These are phyloP conservation scores for Arthrobotrys pseudoclavata DNA, from an alignment of 2,329 filamentous ascomycete species.

Conservation along the genomic window DNA sequence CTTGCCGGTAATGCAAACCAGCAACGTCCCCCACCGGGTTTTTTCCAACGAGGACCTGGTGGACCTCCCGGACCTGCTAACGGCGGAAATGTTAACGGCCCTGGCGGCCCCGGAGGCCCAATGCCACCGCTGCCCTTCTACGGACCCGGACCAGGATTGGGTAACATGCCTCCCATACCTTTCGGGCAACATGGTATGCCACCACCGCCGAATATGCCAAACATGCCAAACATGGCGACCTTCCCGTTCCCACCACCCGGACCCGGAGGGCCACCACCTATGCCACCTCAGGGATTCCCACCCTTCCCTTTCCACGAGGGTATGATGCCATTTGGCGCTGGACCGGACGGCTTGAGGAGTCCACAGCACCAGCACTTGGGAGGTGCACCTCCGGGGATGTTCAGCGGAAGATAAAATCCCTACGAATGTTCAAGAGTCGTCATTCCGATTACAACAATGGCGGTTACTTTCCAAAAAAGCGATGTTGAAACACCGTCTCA, in stretches of 20 bases:
- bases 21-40: slow-evolving; percentile 56
- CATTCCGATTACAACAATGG: slow-evolving; percentile 2
- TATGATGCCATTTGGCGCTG: slow-evolving; percentile 51
- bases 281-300: slow-evolving; percentile 36
- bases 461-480: background rate
- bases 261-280: slow-evolving; percentile 40
- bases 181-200: slow-evolving; percentile 59
- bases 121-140: slow-evolving; percentile 60
- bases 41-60: slow-evolving; percentile 51
- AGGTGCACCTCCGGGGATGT: slow-evolving; percentile 55
- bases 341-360: slow-evolving; percentile 53
- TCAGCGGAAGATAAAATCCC: slow-evolving; percentile 44
- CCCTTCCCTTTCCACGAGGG: slow-evolving; percentile 57
- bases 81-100: slow-evolving; percentile 53
- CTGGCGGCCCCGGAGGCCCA: slow-evolving; percentile 43
- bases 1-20: slow-evolving; percentile 42
- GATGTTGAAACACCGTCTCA: slow-evolving; percentile 12
- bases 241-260: slow-evolving; percentile 54
- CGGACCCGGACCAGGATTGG: slow-evolving; percentile 46
- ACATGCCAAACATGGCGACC: slow-evolving; percentile 52
- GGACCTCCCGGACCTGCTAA: slow-evolving; percentile 53
- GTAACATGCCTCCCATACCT: slow-evolving; percentile 53
- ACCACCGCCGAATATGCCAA: slow-evolving; percentile 51
- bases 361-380: slow-evolving; percentile 55
- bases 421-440: background rate